Percentiles rank a stretch among this genome's conserved stretches.
Conservation (phyloP, 768 basidiomycete genomes). For the Cystoderma amianthinum region DNA sequence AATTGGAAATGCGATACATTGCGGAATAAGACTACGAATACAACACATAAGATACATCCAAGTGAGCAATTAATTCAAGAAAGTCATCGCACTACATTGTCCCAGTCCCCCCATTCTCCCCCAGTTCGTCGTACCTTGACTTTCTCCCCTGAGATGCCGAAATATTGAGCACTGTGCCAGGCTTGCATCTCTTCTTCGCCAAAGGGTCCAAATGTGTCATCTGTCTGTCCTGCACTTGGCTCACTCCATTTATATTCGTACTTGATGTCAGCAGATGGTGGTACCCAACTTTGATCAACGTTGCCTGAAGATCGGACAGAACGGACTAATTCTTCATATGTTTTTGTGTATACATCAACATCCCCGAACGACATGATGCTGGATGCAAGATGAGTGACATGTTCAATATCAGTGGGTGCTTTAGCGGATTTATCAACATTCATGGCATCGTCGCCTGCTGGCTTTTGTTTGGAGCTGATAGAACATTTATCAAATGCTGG, state of each 20-base stretch:
- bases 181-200: conserved; percentile 69
- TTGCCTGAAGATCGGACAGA: conserved; percentile 64
- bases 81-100: conserved; percentile 46
- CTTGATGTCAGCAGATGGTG: conserved; percentile 67
- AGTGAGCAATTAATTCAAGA: conserved; percentile 8
- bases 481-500: too few relatives aligned
- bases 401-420: conserved; percentile 55
- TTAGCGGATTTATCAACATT: conserved; percentile 38
- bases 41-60: conserved; percentile 7
- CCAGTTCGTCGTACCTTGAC: conserved; percentile 64
- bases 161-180: conserved; percentile 80
- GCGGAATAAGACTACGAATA: conserved; percentile 4
- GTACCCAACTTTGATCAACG: conserved; percentile 64
- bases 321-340: conserved; percentile 81
- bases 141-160: conserved; percentile 72
- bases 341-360: conserved; percentile 77
- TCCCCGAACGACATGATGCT: conserved; percentile 83
- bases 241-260: conserved; percentile 83
- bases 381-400: conserved; percentile 83
- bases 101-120: conserved; percentile 73
- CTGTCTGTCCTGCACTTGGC: conserved; percentile 36
- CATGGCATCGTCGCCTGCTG: conserved; percentile 32
- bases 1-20: neutral
- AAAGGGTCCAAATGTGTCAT: conserved; percentile 73
- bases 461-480: conserved; percentile 16